Conservation (phyloP, 768 basidiomycete genomes). For the Boletus rubroflammeus region DNA sequence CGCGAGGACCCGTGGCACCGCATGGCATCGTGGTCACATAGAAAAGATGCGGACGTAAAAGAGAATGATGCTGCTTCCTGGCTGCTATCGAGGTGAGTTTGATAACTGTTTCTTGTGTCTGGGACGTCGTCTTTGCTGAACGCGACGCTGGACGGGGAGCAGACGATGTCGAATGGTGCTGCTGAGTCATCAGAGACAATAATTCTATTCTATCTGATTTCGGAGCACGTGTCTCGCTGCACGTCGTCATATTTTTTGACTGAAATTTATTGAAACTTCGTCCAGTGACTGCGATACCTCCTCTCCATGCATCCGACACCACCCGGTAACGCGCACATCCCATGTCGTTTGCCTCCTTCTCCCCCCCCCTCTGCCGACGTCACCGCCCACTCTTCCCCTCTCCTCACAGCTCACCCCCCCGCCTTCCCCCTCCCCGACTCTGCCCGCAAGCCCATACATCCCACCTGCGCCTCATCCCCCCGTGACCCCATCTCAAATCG, state of each 20-base stretch:
- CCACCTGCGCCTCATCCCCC: slow-evolving; percentile 33
- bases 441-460: slow-evolving; percentile 22
- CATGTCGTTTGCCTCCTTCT: background rate
- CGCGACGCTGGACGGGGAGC: slow-evolving; percentile 3
- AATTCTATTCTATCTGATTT: slow-evolving; percentile 9
- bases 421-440: slow-evolving; percentile 30
- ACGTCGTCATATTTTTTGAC: slow-evolving; percentile 32
- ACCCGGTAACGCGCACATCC: background rate
- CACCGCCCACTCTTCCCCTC: slow-evolving; percentile 8
- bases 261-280: slow-evolving; percentile 10
- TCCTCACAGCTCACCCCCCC: slow-evolving; percentile 31
- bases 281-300: background rate
- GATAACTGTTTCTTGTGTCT: background rate
- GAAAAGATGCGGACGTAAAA: slow-evolving; percentile 26
- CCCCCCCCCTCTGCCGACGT: background rate
- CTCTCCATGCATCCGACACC: background rate
- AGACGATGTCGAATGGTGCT: slow-evolving; percentile 1
- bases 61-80: slow-evolving; percentile 10
- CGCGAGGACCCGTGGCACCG: slow-evolving; percentile 36
- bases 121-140: slow-evolving; percentile 9
- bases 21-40: slow-evolving; percentile 15
- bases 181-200: slow-evolving; percentile 32
- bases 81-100: slow-evolving; percentile 18
- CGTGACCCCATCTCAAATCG: slow-evolving; percentile 14
- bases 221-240: slow-evolving; percentile 34